A percentile compares a stretch with the other conserved stretches of the same genome.
phyloP scores from a whole-genome alignment of 2,329 filamentous ascomycete genomes.

The Alternaria arborescens region DNA sequence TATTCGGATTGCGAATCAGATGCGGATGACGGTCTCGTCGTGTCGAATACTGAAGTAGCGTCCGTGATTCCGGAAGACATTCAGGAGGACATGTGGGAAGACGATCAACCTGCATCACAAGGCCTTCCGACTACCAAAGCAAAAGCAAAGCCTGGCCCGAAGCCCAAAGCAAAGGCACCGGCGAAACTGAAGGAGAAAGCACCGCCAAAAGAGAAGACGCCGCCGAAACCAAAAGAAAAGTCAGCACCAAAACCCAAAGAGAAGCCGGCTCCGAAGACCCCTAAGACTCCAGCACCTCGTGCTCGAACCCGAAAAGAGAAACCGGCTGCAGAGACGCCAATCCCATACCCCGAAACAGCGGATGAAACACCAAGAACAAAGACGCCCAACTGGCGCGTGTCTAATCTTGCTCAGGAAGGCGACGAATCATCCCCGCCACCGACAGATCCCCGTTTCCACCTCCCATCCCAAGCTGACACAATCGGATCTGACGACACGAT shows the following conservation, averaged over 20 bases:
- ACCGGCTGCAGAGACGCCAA: slow-evolving; percentile 28
- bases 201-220: slow-evolving; percentile 16
- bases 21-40: slow-evolving; percentile 21
- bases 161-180: slow-evolving; percentile 24
- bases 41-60: slow-evolving; percentile 29
- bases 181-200: slow-evolving; percentile 20
- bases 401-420: slow-evolving; percentile 44
- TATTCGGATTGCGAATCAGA: slow-evolving; percentile 44
- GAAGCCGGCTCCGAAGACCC: slow-evolving; percentile 19
- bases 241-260: slow-evolving; percentile 21
- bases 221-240: slow-evolving; percentile 23
- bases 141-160: slow-evolving; percentile 20
- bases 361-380: slow-evolving; percentile 25
- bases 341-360: slow-evolving; percentile 19
- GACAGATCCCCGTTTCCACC: slow-evolving; percentile 49
- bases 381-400: slow-evolving; percentile 38
- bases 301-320: slow-evolving; percentile 34
- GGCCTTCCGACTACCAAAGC: slow-evolving; percentile 25
- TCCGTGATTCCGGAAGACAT: slow-evolving; percentile 32
- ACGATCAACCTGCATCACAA: slow-evolving; percentile 42
- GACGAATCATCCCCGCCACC: slow-evolving; percentile 49
- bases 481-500: slow-evolving; percentile 57
- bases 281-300: slow-evolving; percentile 33
- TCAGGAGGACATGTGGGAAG: slow-evolving; percentile 43
- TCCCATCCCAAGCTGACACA: slow-evolving; percentile 50